Percentiles rank a stretch among this genome's conserved stretches.
Conservation (phyloP, 2,329 filamentous ascomycete genomes). For the Dactylellina sp. region DNA sequence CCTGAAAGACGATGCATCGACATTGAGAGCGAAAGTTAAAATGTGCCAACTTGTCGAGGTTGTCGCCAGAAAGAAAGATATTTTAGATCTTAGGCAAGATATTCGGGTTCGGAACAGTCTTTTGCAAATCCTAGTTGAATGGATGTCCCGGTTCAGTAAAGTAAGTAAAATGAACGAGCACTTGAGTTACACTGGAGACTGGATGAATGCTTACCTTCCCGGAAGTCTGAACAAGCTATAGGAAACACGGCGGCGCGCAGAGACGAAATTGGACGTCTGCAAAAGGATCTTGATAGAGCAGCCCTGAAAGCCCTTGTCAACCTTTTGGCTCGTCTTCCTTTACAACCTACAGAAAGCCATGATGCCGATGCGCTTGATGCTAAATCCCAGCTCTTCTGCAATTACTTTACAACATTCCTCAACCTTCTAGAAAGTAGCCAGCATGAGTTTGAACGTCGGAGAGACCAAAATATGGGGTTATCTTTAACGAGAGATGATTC, state of each 20-base stretch:
- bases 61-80: slow-evolving; percentile 75
- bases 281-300: slow-evolving; percentile 75
- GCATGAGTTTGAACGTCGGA: slow-evolving; percentile 57
- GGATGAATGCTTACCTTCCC: slow-evolving; percentile 2
- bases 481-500: slow-evolving; percentile 68
- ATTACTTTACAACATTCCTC: slow-evolving; percentile 77
- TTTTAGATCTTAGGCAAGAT: slow-evolving; percentile 76
- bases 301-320: slow-evolving; percentile 75
- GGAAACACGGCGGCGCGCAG: slow-evolving; percentile 63
- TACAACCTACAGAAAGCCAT: slow-evolving; percentile 74
- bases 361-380: slow-evolving; percentile 76
- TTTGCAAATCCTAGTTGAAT: slow-evolving; percentile 75
- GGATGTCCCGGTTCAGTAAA: slow-evolving; percentile 71
- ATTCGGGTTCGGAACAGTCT: slow-evolving; percentile 76
- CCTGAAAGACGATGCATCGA: slow-evolving; percentile 69
- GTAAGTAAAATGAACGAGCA: slow-evolving; percentile 34
- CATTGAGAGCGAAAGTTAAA: slow-evolving; percentile 75
- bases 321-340: slow-evolving; percentile 74
- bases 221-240: slow-evolving; percentile 44
- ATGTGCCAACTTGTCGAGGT: slow-evolving; percentile 76
- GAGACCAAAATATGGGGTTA: slow-evolving; percentile 61
- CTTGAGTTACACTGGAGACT: not conserved
- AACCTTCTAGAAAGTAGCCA: slow-evolving; percentile 68
- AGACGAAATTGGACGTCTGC: slow-evolving; percentile 71
- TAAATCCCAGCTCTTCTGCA: slow-evolving; percentile 78